Evolutionary conservation across 352 stramenopile species (phyloP), one percentile per base, ranked within the genome.

Genomic region (Pythium rishiriense): DNA sequence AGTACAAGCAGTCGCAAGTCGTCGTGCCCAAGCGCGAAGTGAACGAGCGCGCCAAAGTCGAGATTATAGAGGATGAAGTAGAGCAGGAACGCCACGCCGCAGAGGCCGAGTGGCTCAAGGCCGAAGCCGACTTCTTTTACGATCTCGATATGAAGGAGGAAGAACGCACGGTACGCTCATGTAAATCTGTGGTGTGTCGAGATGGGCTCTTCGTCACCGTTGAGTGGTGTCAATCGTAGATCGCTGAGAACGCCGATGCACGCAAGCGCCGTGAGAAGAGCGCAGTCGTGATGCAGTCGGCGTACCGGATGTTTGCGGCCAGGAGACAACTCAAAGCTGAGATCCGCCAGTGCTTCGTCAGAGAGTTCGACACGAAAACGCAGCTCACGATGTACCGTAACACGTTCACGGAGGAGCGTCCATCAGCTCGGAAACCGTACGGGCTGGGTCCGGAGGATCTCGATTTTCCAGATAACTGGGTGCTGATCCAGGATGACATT

Each of bases 391-490:
- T 68, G 49, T 93, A 91, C 46, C 78, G 76, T 42, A 89, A 91
- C 64, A 84, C 63, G 8, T 61, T 72, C 43, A 84, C 68, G 4
- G 70, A 67, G 14, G 68, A 78, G 15, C 33, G 54, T 10, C 62
- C 31, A 29, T 80, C 66, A 4, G 64, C 48, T 9, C 58, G 67
- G n/a, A 91, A 91, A 53, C 82, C 85, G 47, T 79, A 53, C 22
- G 81, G 72, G 1, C 62, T 93, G 6, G 81, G 79, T 10, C 6
- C 25, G 3, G 71, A 70, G 10, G 62, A 93, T 26, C 63, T 93
- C 9, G 63, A 81, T 25, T 86, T 78, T 50, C 53, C 76, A 2
- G 76, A 90, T 26, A 69, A 76, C 45, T 93, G 85, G 82, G 69
- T 88, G 21, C 49, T 88, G 28, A 74, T 91, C 19, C 43, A 64